Conservation (phyloP, 2,329 filamentous ascomycete species). For the Metarhizium anisopliae region DNA sequence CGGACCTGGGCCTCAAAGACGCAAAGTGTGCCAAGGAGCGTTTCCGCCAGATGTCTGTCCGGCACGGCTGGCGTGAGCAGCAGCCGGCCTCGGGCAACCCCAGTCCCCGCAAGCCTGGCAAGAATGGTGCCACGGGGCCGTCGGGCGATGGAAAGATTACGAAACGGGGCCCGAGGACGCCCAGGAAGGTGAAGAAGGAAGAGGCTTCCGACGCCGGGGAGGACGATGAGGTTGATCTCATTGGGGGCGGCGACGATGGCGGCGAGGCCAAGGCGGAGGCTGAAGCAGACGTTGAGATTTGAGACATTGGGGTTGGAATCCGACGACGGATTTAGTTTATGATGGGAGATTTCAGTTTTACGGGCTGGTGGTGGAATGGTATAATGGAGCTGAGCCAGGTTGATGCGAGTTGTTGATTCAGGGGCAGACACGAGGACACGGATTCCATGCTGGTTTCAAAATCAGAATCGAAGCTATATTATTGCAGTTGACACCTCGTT, state of each 20-base stretch:
- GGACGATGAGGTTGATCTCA: constrained; percentile 8
- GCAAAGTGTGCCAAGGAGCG: constrained; percentile 32
- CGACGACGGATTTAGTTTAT: background rate
- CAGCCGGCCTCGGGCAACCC: constrained; percentile 2
- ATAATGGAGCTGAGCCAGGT: no score
- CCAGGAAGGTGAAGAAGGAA: constrained; percentile 19
- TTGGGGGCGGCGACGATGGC: constrained; percentile 6
- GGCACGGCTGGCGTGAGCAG: constrained; percentile 28
- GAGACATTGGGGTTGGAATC: background rate
- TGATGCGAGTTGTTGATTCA: no score
- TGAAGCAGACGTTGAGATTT: constrained; percentile 1
- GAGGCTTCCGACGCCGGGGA: constrained; percentile 1
- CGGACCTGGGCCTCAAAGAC: constrained; percentile 27
- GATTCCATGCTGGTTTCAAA: background rate
- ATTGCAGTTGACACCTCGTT: no score
- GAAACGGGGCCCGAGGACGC: constrained; percentile 20
- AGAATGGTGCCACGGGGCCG: constrained; percentile 7
- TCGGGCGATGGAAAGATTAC: constrained; percentile 17
- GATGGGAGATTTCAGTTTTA: background rate
- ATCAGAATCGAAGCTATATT: no score
- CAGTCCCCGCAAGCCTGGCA: constrained; percentile 21
- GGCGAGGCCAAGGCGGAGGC: constrained; percentile 4
- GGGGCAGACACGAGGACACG: no score
- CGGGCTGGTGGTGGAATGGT: no score
- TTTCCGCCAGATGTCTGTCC: constrained; percentile 30